Base-by-base conservation (phyloP, 176 grass and related monocot genomes). In the Triticum urartu region DNA sequence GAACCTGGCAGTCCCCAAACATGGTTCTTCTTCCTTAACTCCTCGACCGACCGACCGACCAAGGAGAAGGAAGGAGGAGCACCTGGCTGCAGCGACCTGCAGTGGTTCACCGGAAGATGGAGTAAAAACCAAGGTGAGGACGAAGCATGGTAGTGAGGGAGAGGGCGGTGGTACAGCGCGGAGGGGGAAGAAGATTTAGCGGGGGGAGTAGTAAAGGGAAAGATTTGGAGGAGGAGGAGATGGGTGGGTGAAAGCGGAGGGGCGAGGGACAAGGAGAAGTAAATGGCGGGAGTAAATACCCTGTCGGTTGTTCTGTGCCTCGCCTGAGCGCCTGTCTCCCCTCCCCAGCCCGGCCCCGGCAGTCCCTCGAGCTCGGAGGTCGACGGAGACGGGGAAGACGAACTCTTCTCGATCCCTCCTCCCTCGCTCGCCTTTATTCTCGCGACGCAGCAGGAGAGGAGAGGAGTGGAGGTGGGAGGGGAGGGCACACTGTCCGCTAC, bases 1-100 rank as follows among this genome's bases (percentile, higher is more conserved):
- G 84, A 15, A 99, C 92, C 82, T 99, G 97, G 79, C 97, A 99
- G 88, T 99, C 94, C 80, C 97, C 97, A 65, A 96, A 99, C 97
- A 99, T 99, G 45, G 5, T 7, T 56, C 77, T 24, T 21, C 11
- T 48, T 42, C 20, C 25, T 22, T 64, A 20, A 43, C 28, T 50
- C 14, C 42, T 52, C 72, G 38, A 40, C 7, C 20, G 24, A 7
- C 9, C 5, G 68, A 39, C 40, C 52, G 64, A 78, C 42, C 17
- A n/a, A 63, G 38, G 1, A 68, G 48, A 39, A 36, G 21, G 2
- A 63, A 22, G 22, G 36, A 54, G 52, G 50, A 54, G 30, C 73
- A 4, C 73, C 73, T 75, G 40, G 71, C 40, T n/a, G 70, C 70
- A 25, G 70, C 70, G 50, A 54, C 56, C 56, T 59, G 56, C 56